Conservation (phyloP, 106 monocot genomes). For the Alisma plantagoaquatica region DNA sequence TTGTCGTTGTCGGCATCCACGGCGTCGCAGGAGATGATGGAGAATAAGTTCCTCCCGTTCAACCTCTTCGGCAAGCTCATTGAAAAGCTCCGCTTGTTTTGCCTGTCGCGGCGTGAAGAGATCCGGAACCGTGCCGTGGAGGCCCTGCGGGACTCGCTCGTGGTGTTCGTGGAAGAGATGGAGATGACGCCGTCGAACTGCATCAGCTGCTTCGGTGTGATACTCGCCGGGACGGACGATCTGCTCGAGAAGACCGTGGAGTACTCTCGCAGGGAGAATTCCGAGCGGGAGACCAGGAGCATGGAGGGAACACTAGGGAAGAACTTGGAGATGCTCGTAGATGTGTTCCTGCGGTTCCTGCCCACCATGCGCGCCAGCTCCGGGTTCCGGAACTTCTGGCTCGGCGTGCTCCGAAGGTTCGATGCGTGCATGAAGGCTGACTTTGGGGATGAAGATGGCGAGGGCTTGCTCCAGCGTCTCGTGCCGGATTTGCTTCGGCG, state of each 20-base stretch:
- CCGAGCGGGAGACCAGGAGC: slow-evolving; percentile 69
- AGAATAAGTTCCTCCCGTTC: slow-evolving; percentile 17
- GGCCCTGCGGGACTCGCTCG: slow-evolving; percentile 30
- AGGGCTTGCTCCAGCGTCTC: slow-evolving; percentile 33
- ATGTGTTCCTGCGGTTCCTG: slow-evolving; percentile 55
- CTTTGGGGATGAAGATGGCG: slow-evolving; percentile 11
- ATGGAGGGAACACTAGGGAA: slow-evolving; percentile 59
- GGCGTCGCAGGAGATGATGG: neutral
- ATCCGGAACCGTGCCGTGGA: slow-evolving; percentile 71
- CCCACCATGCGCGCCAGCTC: slow-evolving; percentile 36
- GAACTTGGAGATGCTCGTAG: slow-evolving; percentile 60
- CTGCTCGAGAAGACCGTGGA: slow-evolving; percentile 87
- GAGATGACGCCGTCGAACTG: slow-evolving; percentile 55
- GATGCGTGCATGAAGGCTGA: slow-evolving; percentile 89
- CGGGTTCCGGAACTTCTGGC: slow-evolving; percentile 72
- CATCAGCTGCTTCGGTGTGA: slow-evolving; percentile 66
- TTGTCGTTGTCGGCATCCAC: neutral
- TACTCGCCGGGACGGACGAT: slow-evolving; percentile 80
- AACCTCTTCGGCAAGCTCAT: slow-evolving; percentile 70
- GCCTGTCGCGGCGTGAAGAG: slow-evolving; percentile 79
- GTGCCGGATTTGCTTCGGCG: slow-evolving; percentile 57
- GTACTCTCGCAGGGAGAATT: slow-evolving; percentile 66
- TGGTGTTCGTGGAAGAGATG: slow-evolving; percentile 36
- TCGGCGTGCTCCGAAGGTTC: slow-evolving; percentile 79
- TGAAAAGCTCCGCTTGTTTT: slow-evolving; percentile 57